Evolutionary conservation across 2,329 filamentous ascomycete genomes (phyloP).

Genomic region (Sphaerostilbella broomeana): DNA sequence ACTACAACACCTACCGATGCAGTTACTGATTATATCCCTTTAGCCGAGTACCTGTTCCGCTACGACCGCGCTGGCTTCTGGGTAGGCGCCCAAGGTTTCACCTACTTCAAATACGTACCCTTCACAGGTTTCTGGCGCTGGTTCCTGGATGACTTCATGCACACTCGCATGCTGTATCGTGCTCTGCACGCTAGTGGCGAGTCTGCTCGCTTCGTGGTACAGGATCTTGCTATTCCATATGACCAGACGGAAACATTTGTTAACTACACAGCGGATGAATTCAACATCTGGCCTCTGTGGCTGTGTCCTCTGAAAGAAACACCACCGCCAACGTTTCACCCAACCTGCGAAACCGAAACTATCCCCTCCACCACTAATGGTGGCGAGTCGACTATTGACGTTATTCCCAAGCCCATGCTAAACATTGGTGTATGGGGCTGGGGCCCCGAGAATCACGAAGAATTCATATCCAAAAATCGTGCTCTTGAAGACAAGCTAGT

Average conservation of each 20-base stretch:
- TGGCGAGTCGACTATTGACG: slow-evolving; percentile 14
- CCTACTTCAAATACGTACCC: slow-evolving; percentile 58
- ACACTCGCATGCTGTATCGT: slow-evolving; percentile 68
- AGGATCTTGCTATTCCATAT: slow-evolving; percentile 58
- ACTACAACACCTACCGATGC: slow-evolving; percentile 10
- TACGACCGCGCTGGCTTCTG: slow-evolving; percentile 73
- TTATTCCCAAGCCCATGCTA: slow-evolving; percentile 37
- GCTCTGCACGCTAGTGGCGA: slow-evolving; percentile 63
- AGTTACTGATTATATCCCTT: slow-evolving; percentile 51
- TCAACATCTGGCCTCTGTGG: slow-evolving; percentile 55
- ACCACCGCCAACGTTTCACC: slow-evolving; percentile 48
- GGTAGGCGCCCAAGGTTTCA: slow-evolving; percentile 60
- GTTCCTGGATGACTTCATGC: slow-evolving; percentile 65
- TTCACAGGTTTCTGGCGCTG: slow-evolving; percentile 60
- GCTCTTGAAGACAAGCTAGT: slow-evolving; percentile 62
- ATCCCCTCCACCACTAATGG: slow-evolving; percentile 1
- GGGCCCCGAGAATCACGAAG: slow-evolving; percentile 48
- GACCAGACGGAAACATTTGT: slow-evolving; percentile 45
- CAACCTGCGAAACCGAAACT: slow-evolving; percentile 33
- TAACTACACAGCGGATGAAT: slow-evolving; percentile 44
- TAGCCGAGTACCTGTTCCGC: slow-evolving; percentile 68
- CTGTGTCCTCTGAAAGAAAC: slow-evolving; percentile 49
- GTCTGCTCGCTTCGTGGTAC: slow-evolving; percentile 58
- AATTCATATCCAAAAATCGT: slow-evolving; percentile 65
- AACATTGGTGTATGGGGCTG: slow-evolving; percentile 76